Base-by-base conservation (phyloP, 768 basidiomycete genomes). In the Mrakia gelida region DNA sequence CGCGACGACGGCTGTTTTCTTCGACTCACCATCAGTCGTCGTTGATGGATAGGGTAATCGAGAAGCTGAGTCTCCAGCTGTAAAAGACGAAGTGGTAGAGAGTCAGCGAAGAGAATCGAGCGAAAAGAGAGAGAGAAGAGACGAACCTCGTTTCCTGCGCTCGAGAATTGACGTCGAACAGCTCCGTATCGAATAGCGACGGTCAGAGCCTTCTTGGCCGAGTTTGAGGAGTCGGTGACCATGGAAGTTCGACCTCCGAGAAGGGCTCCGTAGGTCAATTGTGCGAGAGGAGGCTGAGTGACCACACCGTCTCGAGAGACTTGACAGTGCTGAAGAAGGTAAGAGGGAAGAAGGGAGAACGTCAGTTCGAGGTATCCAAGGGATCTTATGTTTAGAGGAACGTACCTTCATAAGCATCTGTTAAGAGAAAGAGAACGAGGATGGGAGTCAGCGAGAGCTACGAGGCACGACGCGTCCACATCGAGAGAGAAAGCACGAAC, bases 211-310 rank as follows among this genome's bases (percentile, higher is more conserved):
- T 86, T 86, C 82, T 86, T 86, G 4, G 84, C 83, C 11, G 85
- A 82, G 75, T 84, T 85, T 13, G 82, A 83, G 1, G 83, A 83
- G 68, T 86, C 85, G n/a, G 81, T 81, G 15, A 86, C 85, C 85
- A 86, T 85, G 5, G 83, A 82, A 4, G 84, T 81, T 73, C 82
- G 78, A 18, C 86, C 86, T 32, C 82, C 81, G 10, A 86, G 83
- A n/a, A 86, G 81, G 8, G 86, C 86, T 38, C 86, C 86, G 78
- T 86, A 86, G 0, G 86, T 86, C 54, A 86, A 80, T 80, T 86
- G 86, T 11, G 85, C 85, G 28, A 86, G 84, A 8, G 86, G 85
- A 68, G 83, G 79, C 38, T 79, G 74, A n/a, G 67, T 71, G 6
- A 79, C 78, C 45, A 75, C 74, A 3, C 78, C 78, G 15, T 65